phyloP scores from a whole-genome alignment of 1,284 basidiomycete species.

The Thecaphora frezii region DNA sequence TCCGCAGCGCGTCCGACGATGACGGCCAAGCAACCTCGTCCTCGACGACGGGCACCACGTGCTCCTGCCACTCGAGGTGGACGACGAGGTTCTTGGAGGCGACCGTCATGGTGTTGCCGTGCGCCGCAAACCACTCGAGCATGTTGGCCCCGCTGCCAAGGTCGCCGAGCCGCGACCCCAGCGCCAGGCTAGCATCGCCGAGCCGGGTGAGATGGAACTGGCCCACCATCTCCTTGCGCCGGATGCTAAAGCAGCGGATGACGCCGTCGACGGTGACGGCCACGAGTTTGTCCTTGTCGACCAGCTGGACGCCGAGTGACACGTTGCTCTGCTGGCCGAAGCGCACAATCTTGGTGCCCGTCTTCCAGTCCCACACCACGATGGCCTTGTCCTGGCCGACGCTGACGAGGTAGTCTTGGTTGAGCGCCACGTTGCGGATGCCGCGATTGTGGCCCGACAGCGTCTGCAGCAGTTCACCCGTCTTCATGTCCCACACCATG shows the following conservation, averaged over 20 bases:
- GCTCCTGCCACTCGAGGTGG: conserved; percentile 83
- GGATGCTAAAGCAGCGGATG: conserved; percentile 84
- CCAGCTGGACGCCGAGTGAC: conserved; percentile 83
- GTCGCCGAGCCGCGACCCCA: conserved; percentile 28
- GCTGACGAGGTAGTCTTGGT: conserved; percentile 79
- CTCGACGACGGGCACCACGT: conserved; percentile 45
- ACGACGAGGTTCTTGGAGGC: conserved; percentile 84
- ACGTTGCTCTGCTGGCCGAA: conserved; percentile 92
- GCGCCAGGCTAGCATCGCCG: conserved; percentile 61
- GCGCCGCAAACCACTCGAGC: conserved; percentile 75
- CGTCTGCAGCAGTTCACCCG: conserved; percentile 63
- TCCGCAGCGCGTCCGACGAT: conserved; percentile 11
- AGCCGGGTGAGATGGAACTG: conserved; percentile 83
- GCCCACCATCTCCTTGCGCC: conserved; percentile 82
- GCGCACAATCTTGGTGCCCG: conserved; percentile 79
- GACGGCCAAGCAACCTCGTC: conserved; percentile 4
- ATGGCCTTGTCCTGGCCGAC: conserved; percentile 84
- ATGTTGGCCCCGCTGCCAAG: conserved; percentile 30
- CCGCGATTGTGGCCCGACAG: conserved; percentile 69
- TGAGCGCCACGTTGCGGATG: conserved; percentile 82
- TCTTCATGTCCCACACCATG: conserved; percentile 32
- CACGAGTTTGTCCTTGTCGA: conserved; percentile 70
- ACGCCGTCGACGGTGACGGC: conserved; percentile 89
- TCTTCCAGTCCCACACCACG: conserved; percentile 74
- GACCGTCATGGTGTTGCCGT: conserved; percentile 85